These are phyloP conservation scores for Glaciozyma martinii DNA, from an alignment of 768 basidiomycete genomes.

Conservation along the genomic window DNA sequence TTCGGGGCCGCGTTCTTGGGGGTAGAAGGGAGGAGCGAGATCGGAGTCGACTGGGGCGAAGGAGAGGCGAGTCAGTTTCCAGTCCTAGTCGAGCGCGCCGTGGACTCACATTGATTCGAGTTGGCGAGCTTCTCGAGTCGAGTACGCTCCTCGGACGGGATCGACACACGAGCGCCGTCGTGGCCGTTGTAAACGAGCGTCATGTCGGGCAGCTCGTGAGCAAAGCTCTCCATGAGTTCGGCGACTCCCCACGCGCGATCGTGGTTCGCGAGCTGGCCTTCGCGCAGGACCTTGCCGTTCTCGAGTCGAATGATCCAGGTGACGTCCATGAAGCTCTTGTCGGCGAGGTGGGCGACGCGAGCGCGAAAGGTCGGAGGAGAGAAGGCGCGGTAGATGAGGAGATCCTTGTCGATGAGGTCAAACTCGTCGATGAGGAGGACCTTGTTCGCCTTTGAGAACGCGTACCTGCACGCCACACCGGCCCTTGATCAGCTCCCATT, in stretches of 20 bases:
- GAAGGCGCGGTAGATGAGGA: constrained; percentile 36
- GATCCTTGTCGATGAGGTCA: constrained; percentile 37
- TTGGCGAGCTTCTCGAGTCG: constrained; percentile 28
- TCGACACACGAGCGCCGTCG: constrained; percentile 30
- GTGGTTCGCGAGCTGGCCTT: constrained; percentile 32
- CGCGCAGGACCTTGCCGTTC: constrained; percentile 19
- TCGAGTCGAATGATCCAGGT: constrained; percentile 32
- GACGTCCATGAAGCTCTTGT: constrained; percentile 12
- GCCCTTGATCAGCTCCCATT: neutral
- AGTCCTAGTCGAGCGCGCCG: neutral
- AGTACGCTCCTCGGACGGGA: constrained; percentile 31
- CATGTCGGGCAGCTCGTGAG: constrained; percentile 32
- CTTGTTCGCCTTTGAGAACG: constrained; percentile 29
- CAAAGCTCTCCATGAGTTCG: constrained; percentile 28
- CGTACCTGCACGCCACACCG: constrained; percentile 12
- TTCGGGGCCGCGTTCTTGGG: constrained; percentile 20
- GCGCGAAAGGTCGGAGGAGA: constrained; percentile 27
- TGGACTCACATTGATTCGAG: constrained; percentile 26
- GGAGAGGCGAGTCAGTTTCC: neutral
- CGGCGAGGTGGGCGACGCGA: constrained; percentile 27
- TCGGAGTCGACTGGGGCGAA: constrained; percentile 9
- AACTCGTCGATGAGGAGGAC: constrained; percentile 37
- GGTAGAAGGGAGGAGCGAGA: constrained; percentile 26
- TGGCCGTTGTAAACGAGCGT: constrained; percentile 35
- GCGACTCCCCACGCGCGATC: constrained; percentile 33